Conservation (phyloP, 2,329 filamentous ascomycete species). For the Ophiostoma sp. region DNA sequence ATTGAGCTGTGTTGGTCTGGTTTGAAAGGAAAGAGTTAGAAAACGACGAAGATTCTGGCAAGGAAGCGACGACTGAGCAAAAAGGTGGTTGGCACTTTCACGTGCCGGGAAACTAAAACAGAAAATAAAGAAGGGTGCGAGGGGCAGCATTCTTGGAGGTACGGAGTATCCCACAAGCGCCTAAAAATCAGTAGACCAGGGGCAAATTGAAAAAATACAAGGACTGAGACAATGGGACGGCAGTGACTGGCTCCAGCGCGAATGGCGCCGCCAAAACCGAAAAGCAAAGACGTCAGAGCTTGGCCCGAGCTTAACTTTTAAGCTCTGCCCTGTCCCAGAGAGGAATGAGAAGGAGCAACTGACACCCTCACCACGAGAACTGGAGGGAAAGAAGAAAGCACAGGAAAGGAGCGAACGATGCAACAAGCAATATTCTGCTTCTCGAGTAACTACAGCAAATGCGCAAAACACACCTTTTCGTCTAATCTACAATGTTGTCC, state of each 20-base stretch:
- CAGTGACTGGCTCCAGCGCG: not conserved
- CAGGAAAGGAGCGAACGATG: not conserved
- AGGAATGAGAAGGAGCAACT: not conserved
- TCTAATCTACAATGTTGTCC: not conserved
- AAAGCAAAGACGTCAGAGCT: constrained; percentile 4
- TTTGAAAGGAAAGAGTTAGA: not conserved
- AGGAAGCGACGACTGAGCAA: not conserved
- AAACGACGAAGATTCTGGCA: not conserved
- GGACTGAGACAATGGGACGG: not conserved
- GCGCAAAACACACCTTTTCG: not conserved
- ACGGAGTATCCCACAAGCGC: not conserved
- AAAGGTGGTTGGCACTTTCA: constrained; percentile 18
- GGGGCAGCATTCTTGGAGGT: not conserved
- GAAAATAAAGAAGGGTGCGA: not conserved
- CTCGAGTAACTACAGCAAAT: not conserved
- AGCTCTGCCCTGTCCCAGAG: not conserved
- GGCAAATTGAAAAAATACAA: constrained; percentile 9
- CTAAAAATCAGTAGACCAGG: not conserved
- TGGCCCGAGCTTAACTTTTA: not conserved
- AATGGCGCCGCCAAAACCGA: not conserved
- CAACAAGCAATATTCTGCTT: not conserved
- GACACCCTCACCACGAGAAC: not conserved
- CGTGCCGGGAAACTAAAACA: constrained; percentile 14
- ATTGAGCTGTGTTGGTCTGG: not conserved
- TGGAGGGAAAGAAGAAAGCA: not conserved